Conservation (phyloP, 345 rosid genomes). For the Citrus unshiu region DNA sequence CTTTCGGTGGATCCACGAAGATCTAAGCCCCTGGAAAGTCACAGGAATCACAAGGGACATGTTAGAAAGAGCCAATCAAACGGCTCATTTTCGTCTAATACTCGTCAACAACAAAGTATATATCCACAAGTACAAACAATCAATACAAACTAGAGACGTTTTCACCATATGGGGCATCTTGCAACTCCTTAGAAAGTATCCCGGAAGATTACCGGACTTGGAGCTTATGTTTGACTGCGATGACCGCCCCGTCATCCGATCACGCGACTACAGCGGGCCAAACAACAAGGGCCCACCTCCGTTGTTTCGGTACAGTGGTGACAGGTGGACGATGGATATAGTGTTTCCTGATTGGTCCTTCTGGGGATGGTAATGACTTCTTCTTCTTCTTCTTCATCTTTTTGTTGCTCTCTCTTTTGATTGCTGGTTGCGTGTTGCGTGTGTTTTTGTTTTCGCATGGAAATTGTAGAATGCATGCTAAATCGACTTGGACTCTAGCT, state of each 20-base stretch:
- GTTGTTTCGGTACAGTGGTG: constrained; percentile 52
- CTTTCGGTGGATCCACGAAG: constrained; percentile 73
- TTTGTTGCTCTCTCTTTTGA: background rate
- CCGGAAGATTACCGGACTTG: constrained; percentile 51
- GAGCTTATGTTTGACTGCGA: constrained; percentile 60
- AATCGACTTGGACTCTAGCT: background rate
- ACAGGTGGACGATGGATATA: constrained; percentile 28
- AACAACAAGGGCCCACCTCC: constrained; percentile 38
- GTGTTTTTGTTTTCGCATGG: background rate
- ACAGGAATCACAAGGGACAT: constrained; percentile 50
- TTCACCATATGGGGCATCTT: constrained; percentile 61
- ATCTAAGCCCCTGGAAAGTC: constrained; percentile 50
- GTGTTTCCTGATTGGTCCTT: constrained; percentile 72
- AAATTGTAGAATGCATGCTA: background rate
- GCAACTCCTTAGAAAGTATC: constrained; percentile 54
- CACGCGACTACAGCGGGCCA: constrained; percentile 27
- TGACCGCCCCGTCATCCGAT: constrained; percentile 36
- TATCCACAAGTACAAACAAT: constrained; percentile 26
- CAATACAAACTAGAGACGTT: constrained; percentile 51
- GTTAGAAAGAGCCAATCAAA: constrained; percentile 41
- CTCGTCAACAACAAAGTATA: constrained; percentile 41
- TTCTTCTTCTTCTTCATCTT: background rate
- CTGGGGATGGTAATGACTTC: constrained; percentile 59
- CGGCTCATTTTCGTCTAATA: constrained; percentile 42
- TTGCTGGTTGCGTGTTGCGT: background rate